phyloP scores from a whole-genome alignment of 2,329 filamentous ascomycete species.

The Atkinsonella texensis region DNA sequence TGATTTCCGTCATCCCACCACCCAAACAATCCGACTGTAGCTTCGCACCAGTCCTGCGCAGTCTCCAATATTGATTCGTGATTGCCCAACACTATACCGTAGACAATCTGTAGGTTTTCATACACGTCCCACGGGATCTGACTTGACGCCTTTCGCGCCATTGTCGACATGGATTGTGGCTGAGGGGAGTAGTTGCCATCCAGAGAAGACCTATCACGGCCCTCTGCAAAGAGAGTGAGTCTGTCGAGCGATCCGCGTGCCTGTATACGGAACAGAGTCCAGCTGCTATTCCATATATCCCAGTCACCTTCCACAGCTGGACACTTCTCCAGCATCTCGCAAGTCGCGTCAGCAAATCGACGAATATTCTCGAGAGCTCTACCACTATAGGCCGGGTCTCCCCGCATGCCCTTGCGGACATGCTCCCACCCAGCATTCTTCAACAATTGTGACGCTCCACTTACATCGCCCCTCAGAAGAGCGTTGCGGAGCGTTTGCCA shows the following conservation, averaged over 20 bases:
- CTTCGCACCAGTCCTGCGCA: constrained; percentile 87
- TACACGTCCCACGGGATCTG: constrained; percentile 85
- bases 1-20: constrained; percentile 83
- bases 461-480: constrained; percentile 63
- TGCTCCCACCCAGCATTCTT: constrained; percentile 66
- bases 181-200: constrained; percentile 25
- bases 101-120: constrained; percentile 68
- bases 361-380: constrained; percentile 68
- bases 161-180: constrained; percentile 45
- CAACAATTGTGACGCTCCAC: constrained; percentile 54
- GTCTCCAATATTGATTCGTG: constrained; percentile 62
- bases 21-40: constrained; percentile 65
- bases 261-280: constrained; percentile 71
- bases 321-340: constrained; percentile 59
- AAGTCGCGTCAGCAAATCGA: constrained; percentile 55
- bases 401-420: constrained; percentile 55
- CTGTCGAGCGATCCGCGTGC: constrained; percentile 57
- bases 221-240: constrained; percentile 69
- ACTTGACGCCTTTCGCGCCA: constrained; percentile 69
- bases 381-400: constrained; percentile 58
- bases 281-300: constrained; percentile 72
- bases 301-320: constrained; percentile 62
- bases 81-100: constrained; percentile 68
- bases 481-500: constrained; percentile 75
- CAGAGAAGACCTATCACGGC: constrained; percentile 38